Conservation (phyloP, 768 basidiomycete genomes). For the Suillus bovinus region DNA sequence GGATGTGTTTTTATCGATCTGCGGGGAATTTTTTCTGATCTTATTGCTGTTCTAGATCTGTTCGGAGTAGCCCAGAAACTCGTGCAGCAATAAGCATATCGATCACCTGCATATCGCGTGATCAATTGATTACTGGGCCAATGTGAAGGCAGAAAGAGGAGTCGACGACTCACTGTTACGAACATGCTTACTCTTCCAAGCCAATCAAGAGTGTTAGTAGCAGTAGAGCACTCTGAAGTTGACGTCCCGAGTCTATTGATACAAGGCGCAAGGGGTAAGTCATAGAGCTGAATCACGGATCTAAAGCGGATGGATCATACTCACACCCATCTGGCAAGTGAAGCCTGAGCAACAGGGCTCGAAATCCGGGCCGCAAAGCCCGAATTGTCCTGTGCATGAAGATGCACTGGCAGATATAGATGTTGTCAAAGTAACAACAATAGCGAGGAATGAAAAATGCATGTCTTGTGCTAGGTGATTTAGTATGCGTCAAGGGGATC, state of each 20-base stretch:
- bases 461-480: not conserved
- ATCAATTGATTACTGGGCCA: not conserved
- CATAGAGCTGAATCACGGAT: not conserved
- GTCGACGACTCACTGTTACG: not conserved
- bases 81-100: not conserved
- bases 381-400: not conserved
- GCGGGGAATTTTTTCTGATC: no score
- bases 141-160: not conserved
- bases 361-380: not conserved
- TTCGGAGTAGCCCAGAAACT: not conserved
- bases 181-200: not conserved
- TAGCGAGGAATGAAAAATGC: not conserved
- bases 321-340: not conserved
- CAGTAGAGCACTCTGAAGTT: not conserved
- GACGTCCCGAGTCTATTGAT: rapidly evolving
- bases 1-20: no score
- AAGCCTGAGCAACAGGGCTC: not conserved
- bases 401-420: not conserved
- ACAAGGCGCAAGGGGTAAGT: not conserved
- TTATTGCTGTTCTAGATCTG: not conserved
- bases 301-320: not conserved
- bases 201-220: not conserved
- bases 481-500: not conserved
- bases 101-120: not conserved
- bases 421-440: not conserved